Conservation (phyloP, 2,329 filamentous ascomycete genomes). For the Pezicula neosporulosa region DNA sequence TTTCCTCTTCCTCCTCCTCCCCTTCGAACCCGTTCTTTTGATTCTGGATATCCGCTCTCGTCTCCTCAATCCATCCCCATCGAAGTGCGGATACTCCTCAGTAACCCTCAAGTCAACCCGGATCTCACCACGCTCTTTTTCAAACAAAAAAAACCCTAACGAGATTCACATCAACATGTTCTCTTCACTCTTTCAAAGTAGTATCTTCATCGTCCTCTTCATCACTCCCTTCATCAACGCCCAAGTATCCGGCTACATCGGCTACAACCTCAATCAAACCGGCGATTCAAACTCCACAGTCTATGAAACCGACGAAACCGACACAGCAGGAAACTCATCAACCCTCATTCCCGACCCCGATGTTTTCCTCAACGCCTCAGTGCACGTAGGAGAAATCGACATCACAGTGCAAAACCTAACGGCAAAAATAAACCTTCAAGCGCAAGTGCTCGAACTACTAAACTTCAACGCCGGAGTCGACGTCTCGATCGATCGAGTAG, state of each 20-base stretch:
- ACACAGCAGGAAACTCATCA: conserved; percentile 41
- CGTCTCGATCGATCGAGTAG: conserved; percentile 52
- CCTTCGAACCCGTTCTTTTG: no score
- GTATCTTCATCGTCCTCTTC: conserved; percentile 3
- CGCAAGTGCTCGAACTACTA: conserved; percentile 54
- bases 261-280: conserved; percentile 48
- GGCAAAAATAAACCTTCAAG: conserved; percentile 57
- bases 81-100: not conserved
- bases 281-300: conserved; percentile 46
- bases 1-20: no score
- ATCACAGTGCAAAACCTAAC: conserved; percentile 57
- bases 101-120: not conserved
- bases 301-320: conserved; percentile 52
- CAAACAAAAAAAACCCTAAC: not conserved
- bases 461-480: conserved; percentile 60
- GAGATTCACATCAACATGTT: not conserved
- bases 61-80: no score
- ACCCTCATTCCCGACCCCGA: conserved; percentile 46
- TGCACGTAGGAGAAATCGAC: conserved; percentile 54
- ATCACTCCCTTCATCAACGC: conserved; percentile 6
- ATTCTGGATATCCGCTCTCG: no score
- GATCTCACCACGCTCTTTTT: not conserved
- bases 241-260: conserved; percentile 43
- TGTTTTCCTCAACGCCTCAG: conserved; percentile 56
- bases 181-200: not conserved